These are phyloP conservation scores for Sphagnum contortum DNA, from an alignment of 225 moss, liverwort and hornwort genomes.

Conservation along the genomic window DNA sequence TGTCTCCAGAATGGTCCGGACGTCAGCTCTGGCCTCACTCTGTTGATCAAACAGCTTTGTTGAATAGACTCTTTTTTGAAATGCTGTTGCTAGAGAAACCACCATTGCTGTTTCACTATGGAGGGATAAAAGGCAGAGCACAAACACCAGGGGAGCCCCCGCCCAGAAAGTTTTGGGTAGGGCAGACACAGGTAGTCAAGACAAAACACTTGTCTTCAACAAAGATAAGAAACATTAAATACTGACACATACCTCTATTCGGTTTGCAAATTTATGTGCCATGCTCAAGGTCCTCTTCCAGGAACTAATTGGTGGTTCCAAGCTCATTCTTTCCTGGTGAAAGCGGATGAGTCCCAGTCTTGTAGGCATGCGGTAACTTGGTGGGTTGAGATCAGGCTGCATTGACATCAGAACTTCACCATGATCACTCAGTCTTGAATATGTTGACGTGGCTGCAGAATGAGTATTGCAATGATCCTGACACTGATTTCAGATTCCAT, in stretches of 20 bases:
- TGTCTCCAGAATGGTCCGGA: conserved; percentile 8
- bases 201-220: not conserved
- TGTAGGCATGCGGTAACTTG: conserved; percentile 14
- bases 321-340: conserved; percentile 3
- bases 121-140: too few species aligned
- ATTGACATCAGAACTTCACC: not conserved
- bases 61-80: not conserved
- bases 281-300: conserved; percentile 11
- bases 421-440: not conserved
- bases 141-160: too few species aligned
- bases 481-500: not conserved
- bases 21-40: conserved; percentile 10
- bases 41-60: not conserved
- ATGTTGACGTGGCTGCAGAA: not conserved
- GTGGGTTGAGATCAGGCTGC: conserved; percentile 9
- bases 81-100: not conserved
- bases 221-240: not conserved
- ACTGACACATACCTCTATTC: conserved; percentile 2
- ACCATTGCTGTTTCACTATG: too few species aligned
- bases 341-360: conserved; percentile 10
- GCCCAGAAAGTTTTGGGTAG: too few species aligned
- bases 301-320: conserved; percentile 1
- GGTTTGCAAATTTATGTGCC: conserved; percentile 13
- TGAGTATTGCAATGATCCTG: not conserved
- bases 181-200: too few species aligned